phyloP scores from a whole-genome alignment of 73 alveolate genomes.

The Paramecium sonneborni region DNA sequence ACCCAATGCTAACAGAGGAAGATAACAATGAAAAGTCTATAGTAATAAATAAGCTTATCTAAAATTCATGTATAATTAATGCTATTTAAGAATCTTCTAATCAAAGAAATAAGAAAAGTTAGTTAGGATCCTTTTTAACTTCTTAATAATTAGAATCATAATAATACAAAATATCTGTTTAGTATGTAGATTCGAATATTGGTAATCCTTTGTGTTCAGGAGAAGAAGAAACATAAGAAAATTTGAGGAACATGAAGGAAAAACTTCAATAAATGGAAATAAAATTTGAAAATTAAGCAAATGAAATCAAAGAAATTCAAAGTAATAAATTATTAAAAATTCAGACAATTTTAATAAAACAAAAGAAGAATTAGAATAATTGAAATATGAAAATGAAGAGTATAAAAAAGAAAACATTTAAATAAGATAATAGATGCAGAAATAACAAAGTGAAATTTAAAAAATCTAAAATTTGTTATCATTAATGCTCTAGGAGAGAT shows the following conservation, averaged over 20 bases:
- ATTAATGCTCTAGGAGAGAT: neutral
- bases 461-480: neutral
- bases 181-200: neutral
- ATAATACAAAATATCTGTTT: neutral
- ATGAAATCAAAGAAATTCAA: neutral
- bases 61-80: neutral
- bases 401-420: neutral
- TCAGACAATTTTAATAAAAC: neutral
- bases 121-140: neutral
- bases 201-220: neutral
- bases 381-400: neutral
- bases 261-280: neutral
- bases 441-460: neutral
- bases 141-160: neutral
- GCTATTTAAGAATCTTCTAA: neutral
- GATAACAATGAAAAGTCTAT: neutral
- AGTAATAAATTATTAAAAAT: neutral
- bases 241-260: neutral
- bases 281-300: neutral
- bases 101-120: neutral
- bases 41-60: neutral
- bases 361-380: neutral
- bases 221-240: neutral
- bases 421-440: neutral
- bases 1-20: slow-evolving; percentile 20